Evolutionary conservation across 345 rosid species (phyloP).

Genomic region (Viola odorata): DNA sequence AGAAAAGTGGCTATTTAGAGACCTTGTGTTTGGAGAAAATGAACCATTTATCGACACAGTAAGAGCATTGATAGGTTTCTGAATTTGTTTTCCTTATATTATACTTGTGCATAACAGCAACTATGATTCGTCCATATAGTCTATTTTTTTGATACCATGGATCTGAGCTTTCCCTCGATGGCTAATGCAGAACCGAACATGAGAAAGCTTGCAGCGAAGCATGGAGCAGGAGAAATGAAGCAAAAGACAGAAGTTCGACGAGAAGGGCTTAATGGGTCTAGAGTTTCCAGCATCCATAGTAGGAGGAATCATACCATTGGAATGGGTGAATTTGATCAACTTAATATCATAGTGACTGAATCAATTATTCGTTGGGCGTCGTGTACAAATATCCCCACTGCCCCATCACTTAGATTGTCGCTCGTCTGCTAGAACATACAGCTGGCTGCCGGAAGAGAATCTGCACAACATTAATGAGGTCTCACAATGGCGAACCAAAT

Average conservation of each 20-base stretch:
- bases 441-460: neutral
- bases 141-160: neutral
- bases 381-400: constrained; percentile 64
- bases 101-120: neutral
- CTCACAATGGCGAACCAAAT: neutral
- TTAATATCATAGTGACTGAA: constrained; percentile 47
- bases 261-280: constrained; percentile 33
- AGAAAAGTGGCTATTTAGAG: too few species aligned
- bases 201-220: constrained; percentile 27
- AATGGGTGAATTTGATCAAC: constrained; percentile 58
- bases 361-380: constrained; percentile 84
- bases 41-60: neutral
- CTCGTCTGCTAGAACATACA: constrained; percentile 52
- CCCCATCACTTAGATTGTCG: constrained; percentile 63
- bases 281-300: constrained; percentile 45
- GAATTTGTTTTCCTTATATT: neutral
- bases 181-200: constrained; percentile 31
- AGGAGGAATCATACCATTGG: constrained; percentile 67
- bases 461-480: constrained; percentile 2
- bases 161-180: constrained; percentile 3
- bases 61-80: neutral
- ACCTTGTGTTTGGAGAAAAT: neutral
- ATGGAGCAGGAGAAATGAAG: constrained; percentile 29
- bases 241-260: constrained; percentile 32
- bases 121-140: neutral